phyloP scores from a whole-genome alignment of 2,329 filamentous ascomycete genomes.

The Neonectria sp. region DNA sequence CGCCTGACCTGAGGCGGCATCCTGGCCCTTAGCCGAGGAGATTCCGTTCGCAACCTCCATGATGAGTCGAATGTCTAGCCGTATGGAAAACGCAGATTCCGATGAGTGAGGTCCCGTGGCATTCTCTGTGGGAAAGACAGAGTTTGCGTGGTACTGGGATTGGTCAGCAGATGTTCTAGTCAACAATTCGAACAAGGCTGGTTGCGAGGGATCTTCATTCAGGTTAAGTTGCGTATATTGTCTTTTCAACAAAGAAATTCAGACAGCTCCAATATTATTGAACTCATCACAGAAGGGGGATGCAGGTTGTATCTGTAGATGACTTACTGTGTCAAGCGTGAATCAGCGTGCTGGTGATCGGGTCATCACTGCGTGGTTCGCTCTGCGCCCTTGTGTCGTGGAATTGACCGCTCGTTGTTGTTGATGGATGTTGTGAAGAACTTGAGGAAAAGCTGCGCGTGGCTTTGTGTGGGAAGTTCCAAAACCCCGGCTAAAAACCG shows the following conservation, averaged over 20 bases:
- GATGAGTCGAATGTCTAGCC: constrained; percentile 37
- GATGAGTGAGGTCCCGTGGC: constrained; percentile 35
- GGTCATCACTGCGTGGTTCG: constrained; percentile 19
- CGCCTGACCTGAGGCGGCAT: constrained; percentile 64
- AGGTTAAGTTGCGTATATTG: constrained; percentile 71
- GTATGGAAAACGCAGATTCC: constrained; percentile 36
- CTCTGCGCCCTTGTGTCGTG: constrained; percentile 16
- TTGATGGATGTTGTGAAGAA: constrained; percentile 31
- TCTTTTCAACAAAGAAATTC: constrained; percentile 74
- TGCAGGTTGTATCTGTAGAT: constrained; percentile 5
- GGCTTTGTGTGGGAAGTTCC: constrained; percentile 11
- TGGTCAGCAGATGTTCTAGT: constrained; percentile 28
- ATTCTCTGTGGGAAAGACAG: constrained; percentile 37
- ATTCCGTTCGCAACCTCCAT: constrained; percentile 63
- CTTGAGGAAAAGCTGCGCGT: constrained; percentile 35
- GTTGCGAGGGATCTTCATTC: constrained; percentile 41
- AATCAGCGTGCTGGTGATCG: constrained; percentile 2
- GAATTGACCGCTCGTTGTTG: constrained; percentile 29
- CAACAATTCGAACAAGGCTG: constrained; percentile 7
- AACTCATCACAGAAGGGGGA: constrained; percentile 60
- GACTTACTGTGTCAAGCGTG: constrained; percentile 43
- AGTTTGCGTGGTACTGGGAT: constrained; percentile 24
- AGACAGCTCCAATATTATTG: constrained; percentile 84
- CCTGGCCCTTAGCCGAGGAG: constrained; percentile 52
- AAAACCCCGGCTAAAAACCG: constrained; percentile 38